These are phyloP conservation scores for Cyclocybe cylindracea DNA, from an alignment of 768 basidiomycete genomes.

Conservation along the genomic window DNA sequence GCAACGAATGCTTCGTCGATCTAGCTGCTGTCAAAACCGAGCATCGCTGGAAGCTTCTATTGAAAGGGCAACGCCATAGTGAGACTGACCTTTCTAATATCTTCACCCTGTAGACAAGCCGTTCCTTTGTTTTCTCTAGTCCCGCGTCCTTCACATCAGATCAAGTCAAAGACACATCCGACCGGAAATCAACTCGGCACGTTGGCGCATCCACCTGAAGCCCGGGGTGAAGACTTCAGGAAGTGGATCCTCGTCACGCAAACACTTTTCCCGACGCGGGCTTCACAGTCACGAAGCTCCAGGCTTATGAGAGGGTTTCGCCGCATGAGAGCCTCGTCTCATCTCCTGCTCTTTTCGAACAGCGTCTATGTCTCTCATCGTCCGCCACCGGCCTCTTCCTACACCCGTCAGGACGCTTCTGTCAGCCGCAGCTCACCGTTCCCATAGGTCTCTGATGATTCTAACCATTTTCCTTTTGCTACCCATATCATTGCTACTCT, in stretches of 20 bases:
- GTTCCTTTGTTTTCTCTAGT: background rate
- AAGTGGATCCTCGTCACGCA: conserved; percentile 14
- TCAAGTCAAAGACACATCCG: background rate
- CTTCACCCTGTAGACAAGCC: background rate
- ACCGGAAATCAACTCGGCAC: conserved; percentile 8
- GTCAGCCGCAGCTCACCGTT: too few species aligned
- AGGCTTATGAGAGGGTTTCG: too few species aligned
- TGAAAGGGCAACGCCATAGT: conserved; percentile 8
- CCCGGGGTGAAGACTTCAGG: conserved; percentile 10
- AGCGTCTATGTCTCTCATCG: too few species aligned
- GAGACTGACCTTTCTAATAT: background rate
- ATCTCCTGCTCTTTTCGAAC: too few species aligned
- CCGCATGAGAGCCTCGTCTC: too few species aligned
- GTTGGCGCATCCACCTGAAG: conserved; percentile 4
- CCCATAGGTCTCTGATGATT: too few species aligned
- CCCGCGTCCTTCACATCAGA: background rate
- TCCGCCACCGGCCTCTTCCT: too few species aligned
- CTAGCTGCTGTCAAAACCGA: background rate
- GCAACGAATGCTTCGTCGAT: conserved; percentile 1
- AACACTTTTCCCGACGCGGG: conserved; percentile 6
- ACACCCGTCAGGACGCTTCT: too few species aligned
- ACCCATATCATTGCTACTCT: too few species aligned
- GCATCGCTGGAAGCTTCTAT: conserved; percentile 6
- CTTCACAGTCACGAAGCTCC: too few species aligned
- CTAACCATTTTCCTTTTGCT: too few species aligned